These are phyloP conservation scores for Tuber aestivum DNA, from an alignment of 495 filamentous ascomycete genomes.

Conservation along the genomic window DNA sequence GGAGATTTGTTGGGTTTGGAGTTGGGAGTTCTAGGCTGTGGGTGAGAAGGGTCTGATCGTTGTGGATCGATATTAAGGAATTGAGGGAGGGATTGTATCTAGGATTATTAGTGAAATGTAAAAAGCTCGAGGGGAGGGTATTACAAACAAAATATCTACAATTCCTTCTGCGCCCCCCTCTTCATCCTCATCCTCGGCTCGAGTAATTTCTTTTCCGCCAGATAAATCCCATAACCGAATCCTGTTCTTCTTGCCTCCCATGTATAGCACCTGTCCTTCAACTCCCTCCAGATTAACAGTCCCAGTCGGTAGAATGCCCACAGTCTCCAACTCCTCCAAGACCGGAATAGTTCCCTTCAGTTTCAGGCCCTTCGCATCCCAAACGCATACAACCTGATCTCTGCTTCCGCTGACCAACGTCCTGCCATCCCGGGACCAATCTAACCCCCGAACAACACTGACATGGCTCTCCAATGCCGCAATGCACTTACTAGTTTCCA, in stretches of 20 bases:
- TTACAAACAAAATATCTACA: conserved; percentile 55
- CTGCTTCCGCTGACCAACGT: conserved; percentile 78
- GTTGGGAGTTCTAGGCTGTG: conserved; percentile 52
- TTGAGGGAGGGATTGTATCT: conserved; percentile 46
- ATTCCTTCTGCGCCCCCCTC: conserved; percentile 61
- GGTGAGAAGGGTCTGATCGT: conserved; percentile 76
- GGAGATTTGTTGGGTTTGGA: conserved; percentile 40
- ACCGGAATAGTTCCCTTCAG: conserved; percentile 73
- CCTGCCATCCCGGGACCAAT: conserved; percentile 68
- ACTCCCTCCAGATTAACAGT: conserved; percentile 23
- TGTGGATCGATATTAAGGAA: conserved; percentile 75
- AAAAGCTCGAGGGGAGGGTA: not conserved
- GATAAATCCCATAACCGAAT: conserved; percentile 75
- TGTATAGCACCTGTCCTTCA: conserved; percentile 57
- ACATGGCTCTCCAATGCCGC: conserved; percentile 84
- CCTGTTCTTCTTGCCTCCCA: conserved; percentile 78
- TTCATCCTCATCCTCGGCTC: conserved; percentile 30
- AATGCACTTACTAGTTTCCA: conserved; percentile 71
- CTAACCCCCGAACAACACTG: conserved; percentile 78
- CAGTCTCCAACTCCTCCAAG: conserved; percentile 76
- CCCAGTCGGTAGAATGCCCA: conserved; percentile 59
- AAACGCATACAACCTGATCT: conserved; percentile 89
- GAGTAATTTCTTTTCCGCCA: conserved; percentile 75
- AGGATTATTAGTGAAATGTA: conserved; percentile 48
- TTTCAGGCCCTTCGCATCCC: conserved; percentile 82